Base-by-base conservation (phyloP, 2,329 filamentous ascomycete genomes). In the Aspergillus sp. region DNA sequence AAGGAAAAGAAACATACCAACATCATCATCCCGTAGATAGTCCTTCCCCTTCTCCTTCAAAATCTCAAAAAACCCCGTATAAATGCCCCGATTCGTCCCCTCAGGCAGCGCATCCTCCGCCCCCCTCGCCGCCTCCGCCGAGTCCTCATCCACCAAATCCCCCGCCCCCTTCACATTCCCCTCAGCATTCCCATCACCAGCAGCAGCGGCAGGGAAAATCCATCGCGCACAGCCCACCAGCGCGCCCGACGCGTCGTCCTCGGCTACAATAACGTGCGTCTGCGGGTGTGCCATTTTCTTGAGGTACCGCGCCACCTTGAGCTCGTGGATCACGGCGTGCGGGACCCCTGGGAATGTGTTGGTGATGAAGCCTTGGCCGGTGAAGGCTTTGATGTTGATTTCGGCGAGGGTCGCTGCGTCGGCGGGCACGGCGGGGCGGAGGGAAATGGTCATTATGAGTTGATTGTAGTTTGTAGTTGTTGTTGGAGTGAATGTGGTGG, bases 201-300 rank as follows among this genome's bases (percentile, higher is more conserved):
- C 25, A 9, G 12, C 41, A 2, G 15, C 25, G 2, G 23, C 17
- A 0, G 62, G 57, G 17, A 63, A 64, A 7, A 70, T 62, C 83
- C 82, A 85, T 63, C 83, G 81, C 4, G 77, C 76, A 56, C 80
- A 82, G 1, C 77, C 79, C 23, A 82, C 64, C 2, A 81, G 57
- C 48, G 64, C 52, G n/a, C 63, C 54, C 0, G 70, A 47, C 3
- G 43, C 21, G 0, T 48, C 40, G 49, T 79, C 76, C 5, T 71
- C 70, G 7, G 81, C 66, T 27, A 79, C 76, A 5, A 81, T 61
- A 21, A 79, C 70, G 23, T 76, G 72, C 3, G 72, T 71, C 27
- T 70, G 57, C 0, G 76, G 70, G n/a, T 79, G 69, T 1, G 62
- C 51, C 1, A 84, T 60, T 43, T 81, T 79, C n/a, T 76, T 68